Percentiles rank a stretch among this genome's conserved stretches.
phyloP scores from a whole-genome alignment of 257 asterid genomes.

The Solanum tarijense region DNA sequence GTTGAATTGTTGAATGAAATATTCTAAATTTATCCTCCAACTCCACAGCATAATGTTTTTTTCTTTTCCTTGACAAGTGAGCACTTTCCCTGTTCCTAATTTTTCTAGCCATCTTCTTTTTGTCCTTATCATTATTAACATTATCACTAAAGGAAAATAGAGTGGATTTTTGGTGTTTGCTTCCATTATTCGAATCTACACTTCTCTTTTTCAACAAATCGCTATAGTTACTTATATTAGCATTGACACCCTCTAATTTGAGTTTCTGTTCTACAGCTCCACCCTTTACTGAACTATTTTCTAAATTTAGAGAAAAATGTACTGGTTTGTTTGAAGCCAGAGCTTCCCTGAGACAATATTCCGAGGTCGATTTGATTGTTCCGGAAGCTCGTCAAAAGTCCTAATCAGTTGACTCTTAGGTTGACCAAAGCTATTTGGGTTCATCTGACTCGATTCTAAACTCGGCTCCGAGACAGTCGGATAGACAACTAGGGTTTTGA shows the following conservation, averaged over 20 bases:
- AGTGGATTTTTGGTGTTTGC: conserved; percentile 41
- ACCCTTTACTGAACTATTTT: conserved; percentile 20
- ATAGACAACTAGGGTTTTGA: no score
- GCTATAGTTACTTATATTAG: conserved; percentile 7
- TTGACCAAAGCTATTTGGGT: background rate
- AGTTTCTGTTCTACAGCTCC: conserved; percentile 39
- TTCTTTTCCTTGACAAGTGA: conserved; percentile 80
- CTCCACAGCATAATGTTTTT: conserved; percentile 74
- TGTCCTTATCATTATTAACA: conserved; percentile 53
- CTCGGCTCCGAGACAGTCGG: background rate
- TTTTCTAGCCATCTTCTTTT: conserved; percentile 64
- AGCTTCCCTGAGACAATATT: background rate
- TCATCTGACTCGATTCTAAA: background rate
- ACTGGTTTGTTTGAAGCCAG: conserved; percentile 38
- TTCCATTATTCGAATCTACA: conserved; percentile 22
- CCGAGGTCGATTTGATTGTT: background rate
- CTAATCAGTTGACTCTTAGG: background rate
- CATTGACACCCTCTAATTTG: background rate
- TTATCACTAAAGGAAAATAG: conserved; percentile 8
- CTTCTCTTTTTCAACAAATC: conserved; percentile 38
- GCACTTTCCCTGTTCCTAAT: conserved; percentile 95
- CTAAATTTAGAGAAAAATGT: conserved; percentile 40
- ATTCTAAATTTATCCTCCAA: conserved; percentile 50
- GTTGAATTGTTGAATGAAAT: no score
- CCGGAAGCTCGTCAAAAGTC: background rate